phyloP scores from a whole-genome alignment of 805 yeast genomes.

The Ogataea angusta region DNA sequence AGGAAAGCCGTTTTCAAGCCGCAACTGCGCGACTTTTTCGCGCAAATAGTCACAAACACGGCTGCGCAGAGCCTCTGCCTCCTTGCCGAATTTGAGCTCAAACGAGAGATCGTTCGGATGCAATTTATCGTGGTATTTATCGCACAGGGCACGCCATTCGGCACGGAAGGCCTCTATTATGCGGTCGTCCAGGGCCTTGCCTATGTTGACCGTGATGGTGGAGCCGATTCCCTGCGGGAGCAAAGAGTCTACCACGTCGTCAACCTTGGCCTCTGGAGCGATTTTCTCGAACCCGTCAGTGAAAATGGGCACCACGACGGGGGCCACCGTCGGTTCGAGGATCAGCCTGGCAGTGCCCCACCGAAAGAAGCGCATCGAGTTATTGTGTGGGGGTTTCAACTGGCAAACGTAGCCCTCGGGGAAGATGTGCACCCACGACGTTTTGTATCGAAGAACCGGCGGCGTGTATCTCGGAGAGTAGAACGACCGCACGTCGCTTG shows the following conservation, averaged over 20 bases:
- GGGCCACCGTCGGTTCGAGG: constrained; percentile 77
- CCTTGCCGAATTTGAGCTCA: constrained; percentile 59
- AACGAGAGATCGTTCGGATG: constrained; percentile 58
- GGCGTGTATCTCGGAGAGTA: constrained; percentile 38
- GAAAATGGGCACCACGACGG: constrained; percentile 84
- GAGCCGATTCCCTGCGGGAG: constrained; percentile 65
- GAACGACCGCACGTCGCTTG: constrained; percentile 18
- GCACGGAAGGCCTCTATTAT: constrained; percentile 57
- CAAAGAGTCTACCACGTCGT: constrained; percentile 51
- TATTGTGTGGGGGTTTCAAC: constrained; percentile 68
- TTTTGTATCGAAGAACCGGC: constrained; percentile 59
- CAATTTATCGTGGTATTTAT: constrained; percentile 46
- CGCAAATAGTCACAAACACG: constrained; percentile 68
- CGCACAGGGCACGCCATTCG: constrained; percentile 66
- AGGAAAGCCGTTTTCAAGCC: constrained; percentile 40
- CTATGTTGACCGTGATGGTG: constrained; percentile 65
- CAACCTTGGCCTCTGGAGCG: constrained; percentile 71
- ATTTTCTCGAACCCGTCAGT: constrained; percentile 83
- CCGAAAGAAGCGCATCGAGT: constrained; percentile 90
- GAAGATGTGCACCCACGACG: constrained; percentile 90
- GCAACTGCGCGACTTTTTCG: constrained; percentile 50
- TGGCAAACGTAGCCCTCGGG: constrained; percentile 96
- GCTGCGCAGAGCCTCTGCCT: constrained; percentile 66
- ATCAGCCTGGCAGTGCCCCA: constrained; percentile 92
- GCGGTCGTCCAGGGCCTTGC: constrained; percentile 62